phyloP scores from a whole-genome alignment of 345 rosid genomes.

The Aurinia saxatilis region DNA sequence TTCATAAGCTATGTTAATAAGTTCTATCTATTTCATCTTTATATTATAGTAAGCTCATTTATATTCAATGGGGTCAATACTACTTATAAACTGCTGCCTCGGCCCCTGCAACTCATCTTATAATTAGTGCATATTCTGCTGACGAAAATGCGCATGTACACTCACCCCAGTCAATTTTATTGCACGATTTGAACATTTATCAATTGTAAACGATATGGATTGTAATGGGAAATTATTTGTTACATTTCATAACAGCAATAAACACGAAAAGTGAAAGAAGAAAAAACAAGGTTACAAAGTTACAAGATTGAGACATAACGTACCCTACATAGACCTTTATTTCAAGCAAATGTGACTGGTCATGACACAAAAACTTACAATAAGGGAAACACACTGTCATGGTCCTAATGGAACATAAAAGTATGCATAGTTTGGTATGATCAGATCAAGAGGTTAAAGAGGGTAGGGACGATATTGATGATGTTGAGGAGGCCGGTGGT shows the following conservation, averaged over 20 bases:
- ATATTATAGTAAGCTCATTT: too few relatives aligned
- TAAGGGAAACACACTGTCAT: constrained; percentile 7
- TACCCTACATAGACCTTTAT: constrained; percentile 17
- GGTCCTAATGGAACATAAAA: background rate
- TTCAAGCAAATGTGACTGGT: constrained; percentile 13
- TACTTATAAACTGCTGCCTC: too few relatives aligned
- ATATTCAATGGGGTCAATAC: too few relatives aligned
- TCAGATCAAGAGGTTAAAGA: constrained; percentile 32
- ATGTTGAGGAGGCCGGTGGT: constrained; percentile 34
- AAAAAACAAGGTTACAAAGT: background rate
- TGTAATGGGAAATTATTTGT: background rate
- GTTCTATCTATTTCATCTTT: too few relatives aligned
- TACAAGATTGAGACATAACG: constrained; percentile 1
- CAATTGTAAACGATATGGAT: background rate
- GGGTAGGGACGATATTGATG: constrained; percentile 33
- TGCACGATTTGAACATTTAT: too few relatives aligned
- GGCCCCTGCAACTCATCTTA: too few relatives aligned
- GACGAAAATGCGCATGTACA: too few relatives aligned
- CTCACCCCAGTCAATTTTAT: too few relatives aligned
- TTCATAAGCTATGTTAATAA: too few relatives aligned
- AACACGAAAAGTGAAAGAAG: background rate
- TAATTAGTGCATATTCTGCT: too few relatives aligned
- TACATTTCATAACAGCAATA: constrained; percentile 7
- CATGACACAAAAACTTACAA: constrained; percentile 13
- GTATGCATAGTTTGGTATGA: background rate